A percentile compares a stretch with the other conserved stretches of the same genome.
Evolutionary conservation across 495 filamentous ascomycete genomes (phyloP).

Genomic region (Talaromyces ruber): DNA sequence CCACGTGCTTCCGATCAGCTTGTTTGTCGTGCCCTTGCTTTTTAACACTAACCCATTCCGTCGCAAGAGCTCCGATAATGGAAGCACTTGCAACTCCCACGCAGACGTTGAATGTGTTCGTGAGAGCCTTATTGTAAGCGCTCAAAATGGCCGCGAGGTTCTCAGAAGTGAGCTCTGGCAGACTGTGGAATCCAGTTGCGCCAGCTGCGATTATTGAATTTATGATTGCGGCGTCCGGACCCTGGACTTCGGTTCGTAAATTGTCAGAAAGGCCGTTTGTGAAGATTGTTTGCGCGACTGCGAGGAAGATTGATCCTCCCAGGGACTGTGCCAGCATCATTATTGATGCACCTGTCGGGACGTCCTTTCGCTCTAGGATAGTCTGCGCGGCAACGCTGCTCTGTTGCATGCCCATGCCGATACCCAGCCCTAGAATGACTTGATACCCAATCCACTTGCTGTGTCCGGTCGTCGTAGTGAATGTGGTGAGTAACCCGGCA

Average conservation of each 20-base stretch:
- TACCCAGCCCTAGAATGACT: conserved; percentile 50
- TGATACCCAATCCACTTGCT: conserved; percentile 26
- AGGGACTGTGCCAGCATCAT: conserved; percentile 54
- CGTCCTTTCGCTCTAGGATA: conserved; percentile 44
- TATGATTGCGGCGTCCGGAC: conserved; percentile 5
- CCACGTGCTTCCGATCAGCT: neutral
- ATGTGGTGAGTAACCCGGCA: conserved; percentile 36
- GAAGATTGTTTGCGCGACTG: conserved; percentile 49
- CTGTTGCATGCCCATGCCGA: conserved; percentile 54
- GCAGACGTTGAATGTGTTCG: conserved; percentile 49
- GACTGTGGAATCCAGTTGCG: conserved; percentile 44
- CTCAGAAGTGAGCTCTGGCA: conserved; percentile 22
- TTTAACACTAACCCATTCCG: conserved; percentile 74
- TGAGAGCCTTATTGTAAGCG: conserved; percentile 58
- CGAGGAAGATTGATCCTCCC: conserved; percentile 56
- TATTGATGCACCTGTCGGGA: conserved; percentile 52
- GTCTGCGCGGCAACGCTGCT: conserved; percentile 56
- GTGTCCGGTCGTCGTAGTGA: conserved; percentile 35
- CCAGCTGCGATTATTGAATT: conserved; percentile 41
- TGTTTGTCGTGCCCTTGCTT: neutral
- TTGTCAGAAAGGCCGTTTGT: conserved; percentile 31
- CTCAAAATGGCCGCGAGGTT: conserved; percentile 40
- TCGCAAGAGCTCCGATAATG: conserved; percentile 41
- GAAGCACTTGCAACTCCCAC: conserved; percentile 45
- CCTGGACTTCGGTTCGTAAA: conserved; percentile 31